Evolutionary conservation across 768 basidiomycete genomes (phyloP), one percentile per base, ranked within the genome.

Genomic region (Collybia sordida): DNA sequence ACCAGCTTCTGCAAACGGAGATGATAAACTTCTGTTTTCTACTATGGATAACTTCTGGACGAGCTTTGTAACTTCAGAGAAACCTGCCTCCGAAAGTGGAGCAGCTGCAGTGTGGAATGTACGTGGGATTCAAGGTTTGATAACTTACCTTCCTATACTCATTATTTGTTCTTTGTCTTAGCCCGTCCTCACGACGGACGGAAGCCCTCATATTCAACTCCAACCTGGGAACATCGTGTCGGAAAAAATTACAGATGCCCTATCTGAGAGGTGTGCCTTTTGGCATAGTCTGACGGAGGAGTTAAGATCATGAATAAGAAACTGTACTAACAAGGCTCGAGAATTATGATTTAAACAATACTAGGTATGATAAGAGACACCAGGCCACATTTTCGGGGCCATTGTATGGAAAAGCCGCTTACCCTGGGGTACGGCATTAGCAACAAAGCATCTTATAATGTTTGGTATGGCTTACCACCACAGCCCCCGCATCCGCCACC

Each of bases 1-100:
- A 15, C 58, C 65, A 41, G 28, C 57, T 4, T 54, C 56, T 4
- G 54, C 65, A 38, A 61, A 68, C 48, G 44, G 56, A 14, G 59
- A 60, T 15, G 64, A 71, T 37, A 37, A 57, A 6, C 55, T 60
- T 6, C 60, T 76, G 11, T 72, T 71, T 50, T 58, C 59, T 23
- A 59, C 67, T 4, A 74, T 75, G 71, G 63, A 70, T 17, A 59
- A 71, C 42, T 73, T 60, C 46, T 76, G 65, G 64, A 72, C 70
- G 0, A 72, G 70, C 4, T 75, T 75, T 42, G 73, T 67, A 6
- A 68, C 68, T 1, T 58, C 55, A 14, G 67, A 67, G 2, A 52
- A 50, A 17, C 74, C 72, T 2, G 57, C 53, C 3, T 61, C 68
- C 6, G 28, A 45, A 8, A 52, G 44, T 45, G 40, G 6, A 25